Conservation (phyloP, 768 basidiomycete genomes). For the Lyophyllum shimeji region DNA sequence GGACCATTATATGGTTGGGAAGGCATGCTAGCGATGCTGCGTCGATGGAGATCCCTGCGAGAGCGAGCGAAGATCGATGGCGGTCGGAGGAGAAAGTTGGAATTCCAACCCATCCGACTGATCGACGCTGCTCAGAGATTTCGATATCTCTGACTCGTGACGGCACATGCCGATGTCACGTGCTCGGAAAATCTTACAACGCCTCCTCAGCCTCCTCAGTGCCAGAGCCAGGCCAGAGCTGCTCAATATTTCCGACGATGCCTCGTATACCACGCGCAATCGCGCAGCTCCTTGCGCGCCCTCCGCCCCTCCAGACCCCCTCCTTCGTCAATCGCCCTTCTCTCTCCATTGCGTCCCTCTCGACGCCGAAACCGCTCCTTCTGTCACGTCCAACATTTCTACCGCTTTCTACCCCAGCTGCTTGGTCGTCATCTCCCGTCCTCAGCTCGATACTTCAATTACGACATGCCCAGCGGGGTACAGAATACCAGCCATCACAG, state of each 20-base stretch:
- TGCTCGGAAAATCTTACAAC: constrained; percentile 8
- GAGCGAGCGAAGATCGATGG: constrained; percentile 22
- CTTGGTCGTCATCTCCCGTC: constrained; percentile 31
- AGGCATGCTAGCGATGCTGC: constrained; percentile 33
- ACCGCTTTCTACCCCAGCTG: constrained; percentile 19
- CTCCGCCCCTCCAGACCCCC: constrained; percentile 28
- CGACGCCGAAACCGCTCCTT: constrained; percentile 19
- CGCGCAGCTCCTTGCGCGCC: constrained; percentile 33
- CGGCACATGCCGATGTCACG: constrained; percentile 20
- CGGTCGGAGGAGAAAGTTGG: constrained; percentile 22
- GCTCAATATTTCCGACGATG: constrained; percentile 25
- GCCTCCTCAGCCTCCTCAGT: not conserved
- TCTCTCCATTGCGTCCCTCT: constrained; percentile 11
- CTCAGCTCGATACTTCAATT: constrained; percentile 47
- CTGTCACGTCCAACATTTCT: constrained; percentile 23
- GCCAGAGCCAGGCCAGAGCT: no score
- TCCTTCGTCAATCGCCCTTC: constrained; percentile 16
- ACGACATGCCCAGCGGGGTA: constrained; percentile 70
- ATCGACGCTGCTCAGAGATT: constrained; percentile 5
- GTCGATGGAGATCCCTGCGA: constrained; percentile 3
- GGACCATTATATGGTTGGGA: constrained; percentile 37
- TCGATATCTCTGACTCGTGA: constrained; percentile 21
- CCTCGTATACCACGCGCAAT: constrained; percentile 43
- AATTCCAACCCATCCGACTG: constrained; percentile 21
- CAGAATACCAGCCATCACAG: constrained; percentile 97